These are phyloP conservation scores for Phlebiopsis flavidoalba DNA, from an alignment of 768 basidiomycete species.

Conservation along the genomic window DNA sequence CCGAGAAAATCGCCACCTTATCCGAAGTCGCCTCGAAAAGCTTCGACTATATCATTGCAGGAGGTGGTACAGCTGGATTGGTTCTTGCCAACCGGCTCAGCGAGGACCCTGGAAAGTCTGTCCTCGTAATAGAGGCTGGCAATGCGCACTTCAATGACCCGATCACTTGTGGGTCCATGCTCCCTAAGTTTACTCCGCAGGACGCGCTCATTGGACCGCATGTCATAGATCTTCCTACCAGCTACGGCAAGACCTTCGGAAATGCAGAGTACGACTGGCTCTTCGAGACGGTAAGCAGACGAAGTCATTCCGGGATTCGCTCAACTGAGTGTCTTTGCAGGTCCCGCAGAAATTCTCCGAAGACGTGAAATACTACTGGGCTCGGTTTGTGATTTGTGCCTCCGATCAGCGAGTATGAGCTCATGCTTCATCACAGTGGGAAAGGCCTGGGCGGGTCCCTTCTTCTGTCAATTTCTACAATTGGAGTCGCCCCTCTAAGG, in stretches of 20 bases:
- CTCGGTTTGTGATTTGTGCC: not conserved
- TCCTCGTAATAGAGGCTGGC: not conserved
- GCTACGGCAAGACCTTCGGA: conserved; percentile 13
- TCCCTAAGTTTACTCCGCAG: too few relatives aligned
- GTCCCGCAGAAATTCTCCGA: not conserved
- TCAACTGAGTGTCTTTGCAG: not conserved
- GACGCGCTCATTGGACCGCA: not conserved
- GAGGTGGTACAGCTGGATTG: not conserved
- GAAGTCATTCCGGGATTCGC: not conserved
- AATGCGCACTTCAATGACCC: not conserved
- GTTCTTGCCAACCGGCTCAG: not conserved
- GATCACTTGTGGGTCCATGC: not conserved
- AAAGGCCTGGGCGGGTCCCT: conserved; percentile 9
- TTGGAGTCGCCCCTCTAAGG: conserved; percentile 2
- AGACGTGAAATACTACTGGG: not conserved
- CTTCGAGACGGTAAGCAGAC: conserved; percentile 11
- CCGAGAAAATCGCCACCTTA: not conserved
- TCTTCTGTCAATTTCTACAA: conserved; percentile 4
- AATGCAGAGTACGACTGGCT: conserved; percentile 13
- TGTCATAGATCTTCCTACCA: conserved; percentile 12
- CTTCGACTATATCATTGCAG: conserved; percentile 7
- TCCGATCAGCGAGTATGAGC: not conserved
- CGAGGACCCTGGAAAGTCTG: not conserved
- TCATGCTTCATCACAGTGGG: not conserved
- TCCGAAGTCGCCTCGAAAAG: not conserved